Percentiles rank a stretch among this genome's conserved stretches.
Evolutionary conservation across 148 eudicot genomes (phyloP).

Genomic region (Chenopodium quinoa): DNA sequence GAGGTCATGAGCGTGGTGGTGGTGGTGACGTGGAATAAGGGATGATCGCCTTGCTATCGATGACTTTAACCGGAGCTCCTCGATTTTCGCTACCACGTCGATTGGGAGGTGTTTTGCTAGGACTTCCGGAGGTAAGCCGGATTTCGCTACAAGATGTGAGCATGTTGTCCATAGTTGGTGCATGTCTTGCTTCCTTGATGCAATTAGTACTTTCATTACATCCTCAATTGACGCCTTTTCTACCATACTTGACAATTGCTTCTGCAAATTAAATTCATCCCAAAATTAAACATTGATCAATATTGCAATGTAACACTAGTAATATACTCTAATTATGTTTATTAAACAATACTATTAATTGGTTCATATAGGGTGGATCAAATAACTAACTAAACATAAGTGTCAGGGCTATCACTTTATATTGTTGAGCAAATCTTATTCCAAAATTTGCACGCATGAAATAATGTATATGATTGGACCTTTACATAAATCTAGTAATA

Average conservation of each 20-base stretch:
- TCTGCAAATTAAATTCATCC: constrained; percentile 50
- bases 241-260: constrained; percentile 83
- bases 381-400: not conserved
- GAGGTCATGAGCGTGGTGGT: constrained; percentile 48
- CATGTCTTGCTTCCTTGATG: constrained; percentile 94
- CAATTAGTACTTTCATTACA: constrained; percentile 89
- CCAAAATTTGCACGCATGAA: not conserved
- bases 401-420: not conserved
- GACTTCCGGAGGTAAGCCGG: constrained; percentile 84
- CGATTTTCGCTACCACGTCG: constrained; percentile 72
- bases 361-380: not conserved
- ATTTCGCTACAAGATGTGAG: constrained; percentile 79
- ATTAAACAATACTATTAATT: not conserved
- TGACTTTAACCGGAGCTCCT: constrained; percentile 80
- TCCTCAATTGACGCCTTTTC: constrained; percentile 98
- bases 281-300: not conserved
- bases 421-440: not conserved
- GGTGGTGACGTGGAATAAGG: constrained; percentile 46
- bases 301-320: not conserved
- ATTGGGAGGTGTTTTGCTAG: constrained; percentile 92
- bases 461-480: not conserved
- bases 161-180: constrained; percentile 95
- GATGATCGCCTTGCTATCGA: constrained; percentile 50
- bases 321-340: not conserved
- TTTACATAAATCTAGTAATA: too few species aligned